These are phyloP conservation scores for Evernia prunastri DNA, from an alignment of 495 filamentous ascomycete genomes.

Conservation along the genomic window DNA sequence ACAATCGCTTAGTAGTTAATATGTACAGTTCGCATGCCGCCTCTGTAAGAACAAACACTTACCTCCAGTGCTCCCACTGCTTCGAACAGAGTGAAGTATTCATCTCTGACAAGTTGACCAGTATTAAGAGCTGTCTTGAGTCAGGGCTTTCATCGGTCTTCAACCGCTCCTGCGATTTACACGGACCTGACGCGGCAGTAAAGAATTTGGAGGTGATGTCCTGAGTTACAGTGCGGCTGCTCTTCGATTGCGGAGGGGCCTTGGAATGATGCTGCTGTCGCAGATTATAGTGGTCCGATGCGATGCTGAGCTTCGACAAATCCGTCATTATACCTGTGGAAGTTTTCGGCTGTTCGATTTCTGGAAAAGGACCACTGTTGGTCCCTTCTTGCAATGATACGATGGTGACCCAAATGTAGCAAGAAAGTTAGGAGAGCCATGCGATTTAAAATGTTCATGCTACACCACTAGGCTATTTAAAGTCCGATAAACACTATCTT, in stretches of 20 bases:
- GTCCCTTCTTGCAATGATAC: not conserved
- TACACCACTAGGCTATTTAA: not conserved
- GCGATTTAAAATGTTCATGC: not conserved
- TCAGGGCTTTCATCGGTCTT: conserved; percentile 4
- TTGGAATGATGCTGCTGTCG: not conserved
- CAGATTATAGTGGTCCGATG: not conserved
- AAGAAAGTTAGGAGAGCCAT: not conserved
- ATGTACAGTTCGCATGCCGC: not conserved
- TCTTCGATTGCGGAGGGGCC: not conserved
- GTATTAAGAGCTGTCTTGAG: conserved; percentile 55
- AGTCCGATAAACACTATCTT: not conserved
- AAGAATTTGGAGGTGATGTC: conserved; percentile 24
- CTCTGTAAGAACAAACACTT: conserved; percentile 29
- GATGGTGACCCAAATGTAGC: not conserved
- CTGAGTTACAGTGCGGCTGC: not conserved
- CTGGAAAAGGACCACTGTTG: not conserved
- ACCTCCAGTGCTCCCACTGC: conserved; percentile 93
- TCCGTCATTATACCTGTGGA: conserved; percentile 1
- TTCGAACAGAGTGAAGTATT: conserved; percentile 86
- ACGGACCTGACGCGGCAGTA: conserved; percentile 23
- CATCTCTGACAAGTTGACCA: conserved; percentile 90
- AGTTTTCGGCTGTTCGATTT: not conserved
- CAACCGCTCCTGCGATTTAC: not conserved
- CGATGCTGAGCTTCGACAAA: conserved; percentile 9
- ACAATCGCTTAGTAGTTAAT: not conserved